Evolutionary conservation across 2,329 filamentous ascomycete species (phyloP), one percentile per base, ranked within the genome.

Genomic region (Diplodia intermedia): DNA sequence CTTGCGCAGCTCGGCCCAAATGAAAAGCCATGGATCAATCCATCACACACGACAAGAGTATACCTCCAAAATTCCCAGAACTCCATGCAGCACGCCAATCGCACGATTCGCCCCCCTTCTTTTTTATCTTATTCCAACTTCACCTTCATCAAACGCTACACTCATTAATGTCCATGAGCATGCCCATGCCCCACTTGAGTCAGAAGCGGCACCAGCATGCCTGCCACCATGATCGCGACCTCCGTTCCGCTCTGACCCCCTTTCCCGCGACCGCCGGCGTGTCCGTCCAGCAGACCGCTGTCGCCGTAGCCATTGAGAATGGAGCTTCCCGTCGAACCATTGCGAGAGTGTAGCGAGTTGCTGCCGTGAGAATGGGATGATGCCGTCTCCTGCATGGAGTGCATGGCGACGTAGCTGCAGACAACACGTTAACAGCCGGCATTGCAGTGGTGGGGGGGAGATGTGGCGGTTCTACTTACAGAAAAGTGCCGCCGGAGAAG

Each of bases 401-500:
- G 95, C 94, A 98, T 97, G 0, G 95, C 95, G 53, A 99, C 95
- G 75, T 98, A 97, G 73, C 93, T 96, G 52, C 9, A 20, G 14
- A 9, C 15, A 20, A 6, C 18, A 26, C n/a, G 11, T 14, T 3
- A 18, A 12, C 8, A 14, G 36, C 8, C 33, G 18, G 15, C 3
- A 4, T 29, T 14, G 7, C 4, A 23, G 38, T 20, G 69, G 18
- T 47, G 55, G 23, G 38, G 38, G 31, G 29, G 15, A 9, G 15
- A 9, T 33, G 5, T 20, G n/a, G 11, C 29, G 36, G 36, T 40
- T 31, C 14, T 43, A 84, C 91, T 86, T 82, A 97, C 90, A 99
- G 80, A 76, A 99, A 99, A 0, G 95, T 99, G 18, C 95, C 95
- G 0, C 91, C 95, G 0, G 93, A 97, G 77, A 99, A 99, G n/a